Conservation (phyloP, 192 early-diverging fungal genomes). For the Coemansia sp. region DNA sequence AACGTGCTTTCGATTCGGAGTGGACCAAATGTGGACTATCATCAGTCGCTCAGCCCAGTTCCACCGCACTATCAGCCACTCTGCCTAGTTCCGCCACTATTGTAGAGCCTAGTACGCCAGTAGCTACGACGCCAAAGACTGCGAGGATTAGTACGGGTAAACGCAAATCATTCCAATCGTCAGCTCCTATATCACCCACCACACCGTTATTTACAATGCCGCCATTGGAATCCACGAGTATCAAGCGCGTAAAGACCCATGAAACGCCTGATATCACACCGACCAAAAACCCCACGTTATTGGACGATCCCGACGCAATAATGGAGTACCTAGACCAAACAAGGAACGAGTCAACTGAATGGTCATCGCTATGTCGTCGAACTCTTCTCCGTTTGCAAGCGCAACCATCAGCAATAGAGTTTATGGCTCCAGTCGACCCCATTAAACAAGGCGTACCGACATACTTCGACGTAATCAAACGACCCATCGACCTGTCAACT, state of each 20-base stretch:
- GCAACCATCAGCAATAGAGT: slow-evolving; percentile 62
- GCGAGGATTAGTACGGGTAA: slow-evolving; percentile 17
- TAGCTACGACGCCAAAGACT: not conserved
- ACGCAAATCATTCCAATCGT: slow-evolving; percentile 13
- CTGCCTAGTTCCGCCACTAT: not conserved
- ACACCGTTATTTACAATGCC: not conserved
- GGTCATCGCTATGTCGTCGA: slow-evolving; percentile 24
- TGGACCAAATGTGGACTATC: slow-evolving; percentile 31
- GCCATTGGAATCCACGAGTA: not conserved
- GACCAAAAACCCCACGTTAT: too few relatives aligned
- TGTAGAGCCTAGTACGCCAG: too few relatives aligned
- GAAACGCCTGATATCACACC: not conserved
- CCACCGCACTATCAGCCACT: not conserved
- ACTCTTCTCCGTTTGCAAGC: slow-evolving; percentile 56
- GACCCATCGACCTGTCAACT: slow-evolving; percentile 76
- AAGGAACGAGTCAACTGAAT: slow-evolving; percentile 22
- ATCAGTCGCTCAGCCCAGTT: not conserved
- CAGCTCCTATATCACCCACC: too few relatives aligned
- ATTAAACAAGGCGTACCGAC: slow-evolving; percentile 61
- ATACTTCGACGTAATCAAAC: slow-evolving; percentile 66
- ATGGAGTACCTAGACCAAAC: slow-evolving; percentile 16
- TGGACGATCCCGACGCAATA: slow-evolving; percentile 31
- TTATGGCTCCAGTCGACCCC: slow-evolving; percentile 72
- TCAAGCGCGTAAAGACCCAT: not conserved
- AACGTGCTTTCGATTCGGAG: slow-evolving; percentile 60